Evolutionary conservation across 805 yeast species (phyloP), one percentile per base, ranked within the genome.

Genomic region (Yarrowia bubula): DNA sequence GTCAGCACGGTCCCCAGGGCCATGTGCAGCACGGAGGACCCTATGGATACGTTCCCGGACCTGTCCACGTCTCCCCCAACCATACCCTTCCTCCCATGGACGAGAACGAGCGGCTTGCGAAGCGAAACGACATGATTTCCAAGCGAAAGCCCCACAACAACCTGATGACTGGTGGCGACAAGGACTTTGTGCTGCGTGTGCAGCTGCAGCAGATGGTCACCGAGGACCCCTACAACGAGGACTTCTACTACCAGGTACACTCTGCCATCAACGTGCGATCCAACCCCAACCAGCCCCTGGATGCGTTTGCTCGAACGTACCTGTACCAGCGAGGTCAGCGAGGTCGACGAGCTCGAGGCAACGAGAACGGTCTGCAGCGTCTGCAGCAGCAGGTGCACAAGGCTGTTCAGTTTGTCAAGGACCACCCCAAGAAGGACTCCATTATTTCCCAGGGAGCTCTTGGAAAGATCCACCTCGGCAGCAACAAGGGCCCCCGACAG

Each of bases 341-440:
- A 76, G 79, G 90, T 65, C 71, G 77, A 51, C 70, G 78, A 42
- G 71, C 71, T 64, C 65, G 75, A 43, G 72, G 71, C 57, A 72
- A 74, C 43, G 96, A 90, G 75, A 86, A 91, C 69, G 97, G 97
- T 0, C 81, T 92, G 72, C 97, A 90, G 79, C 87, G 98, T 81
- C 90, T 95, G 97, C 98, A 93, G 78, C 97, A 92, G 75, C 98
- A 93, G 79, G 97, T 93, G 63, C 96, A 92, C 73, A 90, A 89
- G 72, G 98, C 98, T 14, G 98, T 93, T 15, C 89, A 93, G 64
- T 93, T 90, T 43, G 99, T 98, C 28, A 90, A 90, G 74, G 97
- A 91, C 72, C 80, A 81, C 69, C 83, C 84, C 57, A 85, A 91
- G 78, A 86, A 86, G 77, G 81, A 83, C 47, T 86, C 83, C 68